A percentile compares a stretch with the other conserved stretches of the same genome.
Evolutionary conservation across 331 rosid genomes (phyloP).

Genomic region (Spiraea crenata): DNA sequence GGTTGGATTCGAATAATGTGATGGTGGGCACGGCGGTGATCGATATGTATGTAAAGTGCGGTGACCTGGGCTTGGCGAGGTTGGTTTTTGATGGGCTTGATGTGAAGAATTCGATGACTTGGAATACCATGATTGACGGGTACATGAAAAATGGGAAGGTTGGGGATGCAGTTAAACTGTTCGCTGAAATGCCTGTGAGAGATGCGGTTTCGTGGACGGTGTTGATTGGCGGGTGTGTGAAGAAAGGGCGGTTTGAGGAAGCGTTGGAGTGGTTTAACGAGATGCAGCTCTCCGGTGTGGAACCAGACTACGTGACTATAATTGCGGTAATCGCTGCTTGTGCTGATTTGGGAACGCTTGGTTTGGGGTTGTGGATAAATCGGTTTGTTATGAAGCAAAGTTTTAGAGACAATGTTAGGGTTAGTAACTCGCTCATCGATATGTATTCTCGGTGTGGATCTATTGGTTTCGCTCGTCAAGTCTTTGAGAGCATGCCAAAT

Average conservation of each 20-base stretch:
- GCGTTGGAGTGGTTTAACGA: conserved; percentile 60
- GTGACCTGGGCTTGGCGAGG: conserved; percentile 42
- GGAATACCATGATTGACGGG: conserved; percentile 77
- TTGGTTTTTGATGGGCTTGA: conserved; percentile 49
- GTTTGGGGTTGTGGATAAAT: conserved; percentile 69
- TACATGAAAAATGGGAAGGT: conserved; percentile 55
- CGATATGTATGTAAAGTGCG: conserved; percentile 70
- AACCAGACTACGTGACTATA: conserved; percentile 68
- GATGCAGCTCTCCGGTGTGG: conserved; percentile 64
- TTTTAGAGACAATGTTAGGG: conserved; percentile 39
- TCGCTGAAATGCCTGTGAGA: conserved; percentile 67
- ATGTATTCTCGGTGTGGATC: conserved; percentile 84
- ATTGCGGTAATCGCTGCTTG: conserved; percentile 66
- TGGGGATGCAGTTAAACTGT: conserved; percentile 48
- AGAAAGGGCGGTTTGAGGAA: conserved; percentile 48
- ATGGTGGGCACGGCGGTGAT: conserved; percentile 71
- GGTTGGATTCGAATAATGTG: conserved; percentile 49
- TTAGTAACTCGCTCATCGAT: conserved; percentile 61
- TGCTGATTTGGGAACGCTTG: conserved; percentile 74
- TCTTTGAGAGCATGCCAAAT: conserved; percentile 47
- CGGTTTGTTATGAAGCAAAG: conserved; percentile 45
- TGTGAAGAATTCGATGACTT: conserved; percentile 54
- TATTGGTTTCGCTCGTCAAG: conserved; percentile 57
- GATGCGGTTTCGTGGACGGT: conserved; percentile 76
- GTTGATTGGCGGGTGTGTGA: conserved; percentile 70